Percentiles rank a stretch among this genome's conserved stretches.
phyloP scores from a whole-genome alignment of 2,329 filamentous ascomycete species.

The Geosmithia morbida region DNA sequence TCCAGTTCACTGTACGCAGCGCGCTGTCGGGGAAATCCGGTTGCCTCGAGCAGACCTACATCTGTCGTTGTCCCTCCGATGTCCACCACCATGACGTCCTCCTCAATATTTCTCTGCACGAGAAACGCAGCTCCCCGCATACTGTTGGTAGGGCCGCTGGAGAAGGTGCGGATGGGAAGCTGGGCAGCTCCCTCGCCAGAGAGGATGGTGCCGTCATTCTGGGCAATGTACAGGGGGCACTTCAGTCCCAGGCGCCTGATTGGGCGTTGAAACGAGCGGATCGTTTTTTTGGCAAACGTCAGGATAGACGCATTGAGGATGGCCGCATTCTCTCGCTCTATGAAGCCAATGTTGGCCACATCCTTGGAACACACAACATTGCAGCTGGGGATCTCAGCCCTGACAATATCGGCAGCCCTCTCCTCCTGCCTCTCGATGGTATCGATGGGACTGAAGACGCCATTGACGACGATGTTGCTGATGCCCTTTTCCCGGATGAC shows the following conservation, averaged over 20 bases:
- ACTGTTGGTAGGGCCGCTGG: constrained; percentile 48
- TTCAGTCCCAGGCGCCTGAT: constrained; percentile 30
- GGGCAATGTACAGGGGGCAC: constrained; percentile 45
- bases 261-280: constrained; percentile 37
- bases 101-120: constrained; percentile 20
- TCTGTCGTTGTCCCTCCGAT: constrained; percentile 55
- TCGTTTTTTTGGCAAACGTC: constrained; percentile 39
- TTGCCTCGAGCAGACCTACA: constrained; percentile 43
- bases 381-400: constrained; percentile 19
- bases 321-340: constrained; percentile 50
- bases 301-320: constrained; percentile 51
- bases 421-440: constrained; percentile 32
- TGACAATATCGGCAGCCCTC: constrained; percentile 25
- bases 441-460: constrained; percentile 39
- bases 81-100: constrained; percentile 42
- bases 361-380: constrained; percentile 36
- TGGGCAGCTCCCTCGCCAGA: constrained; percentile 35
- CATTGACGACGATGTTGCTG: constrained; percentile 29
- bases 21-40: constrained; percentile 48
- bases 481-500: constrained; percentile 26
- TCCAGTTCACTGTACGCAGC: constrained; percentile 47
- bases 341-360: constrained; percentile 36
- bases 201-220: constrained; percentile 49
- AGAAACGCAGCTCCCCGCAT: constrained; percentile 50
- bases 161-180: constrained; percentile 47